Conservation (phyloP, 306 rosid genomes). For the Myrica gale region DNA sequence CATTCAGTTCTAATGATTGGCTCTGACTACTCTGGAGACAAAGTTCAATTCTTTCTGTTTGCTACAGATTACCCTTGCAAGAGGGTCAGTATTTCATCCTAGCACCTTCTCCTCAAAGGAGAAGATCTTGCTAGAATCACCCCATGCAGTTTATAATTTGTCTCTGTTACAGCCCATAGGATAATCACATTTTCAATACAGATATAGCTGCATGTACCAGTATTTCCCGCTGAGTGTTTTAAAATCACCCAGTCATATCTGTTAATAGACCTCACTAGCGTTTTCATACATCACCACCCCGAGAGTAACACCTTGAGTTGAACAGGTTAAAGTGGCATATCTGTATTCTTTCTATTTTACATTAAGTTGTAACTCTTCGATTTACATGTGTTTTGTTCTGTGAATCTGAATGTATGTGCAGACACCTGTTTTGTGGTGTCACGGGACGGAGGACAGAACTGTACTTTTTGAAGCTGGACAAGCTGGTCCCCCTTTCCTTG, state of each 20-base stretch:
- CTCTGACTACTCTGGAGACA: neutral
- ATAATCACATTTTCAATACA: too few species aligned
- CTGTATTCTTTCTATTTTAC: neutral
- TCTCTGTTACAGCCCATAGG: too few species aligned
- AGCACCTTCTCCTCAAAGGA: too few species aligned
- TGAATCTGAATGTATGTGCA: conserved; percentile 33
- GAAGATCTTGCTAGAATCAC: too few species aligned
- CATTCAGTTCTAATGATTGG: neutral
- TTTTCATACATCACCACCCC: neutral
- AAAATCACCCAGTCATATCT: conserved; percentile 1
- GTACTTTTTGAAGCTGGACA: conserved; percentile 81
- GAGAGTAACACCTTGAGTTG: neutral
- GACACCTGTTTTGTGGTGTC: conserved; percentile 76
- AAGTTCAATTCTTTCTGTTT: neutral
- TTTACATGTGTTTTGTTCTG: conserved; percentile 2
- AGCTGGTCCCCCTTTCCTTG: conserved; percentile 75
- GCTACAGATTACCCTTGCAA: neutral
- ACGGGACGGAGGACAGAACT: conserved; percentile 59
- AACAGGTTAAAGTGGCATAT: neutral
- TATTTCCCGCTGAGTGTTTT: neutral
- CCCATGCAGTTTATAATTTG: too few species aligned
- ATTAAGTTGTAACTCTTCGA: neutral
- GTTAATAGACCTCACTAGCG: neutral
- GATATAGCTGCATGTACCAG: too few species aligned
- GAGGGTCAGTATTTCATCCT: neutral